Percentiles rank a stretch among this genome's conserved stretches.
phyloP scores from a whole-genome alignment of 805 yeast genomes.

The Sugiyamaella marilandica region DNA sequence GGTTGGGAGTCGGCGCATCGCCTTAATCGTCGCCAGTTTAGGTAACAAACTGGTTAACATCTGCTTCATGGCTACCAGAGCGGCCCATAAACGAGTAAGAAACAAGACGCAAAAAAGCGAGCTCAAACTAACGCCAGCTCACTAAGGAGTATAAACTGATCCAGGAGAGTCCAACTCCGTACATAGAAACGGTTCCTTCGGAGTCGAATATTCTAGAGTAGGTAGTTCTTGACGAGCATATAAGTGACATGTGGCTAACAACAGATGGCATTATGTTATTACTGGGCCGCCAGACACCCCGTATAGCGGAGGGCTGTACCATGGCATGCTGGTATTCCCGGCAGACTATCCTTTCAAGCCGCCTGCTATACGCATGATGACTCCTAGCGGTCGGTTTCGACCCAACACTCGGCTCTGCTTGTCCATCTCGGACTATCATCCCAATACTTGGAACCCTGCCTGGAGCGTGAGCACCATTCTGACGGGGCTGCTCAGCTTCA shows the following conservation, averaged over 20 bases:
- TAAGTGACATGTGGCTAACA: neutral
- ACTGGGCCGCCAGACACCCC: constrained; percentile 92
- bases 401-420: constrained; percentile 76
- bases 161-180: constrained; percentile 79
- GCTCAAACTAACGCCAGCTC: constrained; percentile 36
- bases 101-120: constrained; percentile 15
- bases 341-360: constrained; percentile 87
- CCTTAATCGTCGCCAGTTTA: constrained; percentile 96
- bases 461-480: constrained; percentile 91
- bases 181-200: constrained; percentile 74
- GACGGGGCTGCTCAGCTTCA: constrained; percentile 81
- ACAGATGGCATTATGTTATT: constrained; percentile 79
- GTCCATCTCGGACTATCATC: constrained; percentile 93
- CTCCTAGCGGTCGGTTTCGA: constrained; percentile 73
- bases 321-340: constrained; percentile 81
- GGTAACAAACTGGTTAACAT: constrained; percentile 62
- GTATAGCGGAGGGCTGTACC: constrained; percentile 81
- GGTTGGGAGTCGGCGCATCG: neutral
- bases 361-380: constrained; percentile 75
- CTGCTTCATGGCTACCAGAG: constrained; percentile 31
- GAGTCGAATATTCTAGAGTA: constrained; percentile 76
- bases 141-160: constrained; percentile 79
- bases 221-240: constrained; percentile 8
- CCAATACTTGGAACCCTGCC: constrained; percentile 93
- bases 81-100: constrained; percentile 31